phyloP scores from a whole-genome alignment of 2,329 filamentous ascomycete species.

The Fusarium buxicola region DNA sequence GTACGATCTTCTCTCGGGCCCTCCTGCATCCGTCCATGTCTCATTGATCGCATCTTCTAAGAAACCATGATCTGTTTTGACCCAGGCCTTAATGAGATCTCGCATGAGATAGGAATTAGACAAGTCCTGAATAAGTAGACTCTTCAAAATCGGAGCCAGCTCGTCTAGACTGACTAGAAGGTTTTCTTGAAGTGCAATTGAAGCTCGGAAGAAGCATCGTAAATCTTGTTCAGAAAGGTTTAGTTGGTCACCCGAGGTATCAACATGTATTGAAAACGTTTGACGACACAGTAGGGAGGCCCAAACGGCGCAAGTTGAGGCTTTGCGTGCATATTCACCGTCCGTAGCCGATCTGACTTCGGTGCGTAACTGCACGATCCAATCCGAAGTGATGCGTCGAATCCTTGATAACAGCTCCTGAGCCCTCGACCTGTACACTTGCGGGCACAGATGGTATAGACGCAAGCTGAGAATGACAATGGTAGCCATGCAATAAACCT shows the following conservation, averaged over 20 bases:
- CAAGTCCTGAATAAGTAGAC: conserved; percentile 38
- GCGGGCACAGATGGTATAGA: conserved; percentile 35
- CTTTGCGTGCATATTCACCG: conserved; percentile 49
- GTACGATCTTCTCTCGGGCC: neutral
- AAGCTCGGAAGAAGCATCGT: conserved; percentile 39
- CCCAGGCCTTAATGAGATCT: neutral
- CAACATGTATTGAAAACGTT: conserved; percentile 46
- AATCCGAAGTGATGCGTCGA: conserved; percentile 58
- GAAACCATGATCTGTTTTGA: neutral
- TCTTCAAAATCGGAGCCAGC: conserved; percentile 5
- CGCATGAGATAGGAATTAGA: conserved; percentile 25
- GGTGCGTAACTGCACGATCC: conserved; percentile 60
- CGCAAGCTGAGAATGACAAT: conserved; percentile 64
- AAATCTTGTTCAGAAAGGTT: conserved; percentile 12
- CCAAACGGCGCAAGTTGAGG: conserved; percentile 59
- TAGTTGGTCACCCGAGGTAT: neutral
- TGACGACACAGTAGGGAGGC: conserved; percentile 66
- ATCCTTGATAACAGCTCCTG: conserved; percentile 54
- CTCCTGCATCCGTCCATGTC: conserved; percentile 17
- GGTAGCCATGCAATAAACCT: conserved; percentile 67
- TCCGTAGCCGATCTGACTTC: conserved; percentile 57
- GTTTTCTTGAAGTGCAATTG: conserved; percentile 46
- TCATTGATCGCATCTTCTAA: conserved; percentile 43
- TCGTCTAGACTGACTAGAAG: conserved; percentile 30
- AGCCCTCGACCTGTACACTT: conserved; percentile 32